Conservation (phyloP, 75 land plant genomes). For the Pinus tabuliformis region DNA sequence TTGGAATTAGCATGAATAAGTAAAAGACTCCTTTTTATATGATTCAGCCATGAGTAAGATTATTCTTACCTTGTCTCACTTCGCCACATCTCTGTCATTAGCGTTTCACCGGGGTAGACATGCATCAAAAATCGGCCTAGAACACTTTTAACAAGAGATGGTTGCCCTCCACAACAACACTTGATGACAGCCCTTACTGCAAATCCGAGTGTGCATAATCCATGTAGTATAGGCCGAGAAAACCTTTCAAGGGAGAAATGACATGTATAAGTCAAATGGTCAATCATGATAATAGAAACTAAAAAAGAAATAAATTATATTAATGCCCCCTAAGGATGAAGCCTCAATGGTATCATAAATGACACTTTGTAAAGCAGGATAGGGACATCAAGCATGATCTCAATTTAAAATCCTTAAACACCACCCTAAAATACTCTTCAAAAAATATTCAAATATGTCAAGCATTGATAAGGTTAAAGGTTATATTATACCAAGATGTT, state of each 20-base stretch:
- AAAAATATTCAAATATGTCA: too few relatives aligned
- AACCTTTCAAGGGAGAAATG: constrained; percentile 35
- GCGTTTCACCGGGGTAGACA: constrained; percentile 94
- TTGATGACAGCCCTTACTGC: constrained; percentile 79
- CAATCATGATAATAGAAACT: too few relatives aligned
- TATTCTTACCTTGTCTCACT: constrained; percentile 41
- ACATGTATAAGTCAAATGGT: too few relatives aligned
- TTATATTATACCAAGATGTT: too few relatives aligned
- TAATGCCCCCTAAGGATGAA: too few relatives aligned
- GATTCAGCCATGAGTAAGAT: neutral
- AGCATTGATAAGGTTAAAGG: too few relatives aligned
- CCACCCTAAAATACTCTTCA: too few relatives aligned
- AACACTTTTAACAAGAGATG: constrained; percentile 49
- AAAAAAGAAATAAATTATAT: too few relatives aligned
- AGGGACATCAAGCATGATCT: too few relatives aligned
- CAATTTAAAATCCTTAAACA: too few relatives aligned
- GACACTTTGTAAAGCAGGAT: too few relatives aligned
- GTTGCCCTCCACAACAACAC: constrained; percentile 65
- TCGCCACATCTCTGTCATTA: constrained; percentile 90
- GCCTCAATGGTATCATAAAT: too few relatives aligned
- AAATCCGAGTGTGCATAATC: constrained; percentile 90
- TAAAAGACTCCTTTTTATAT: neutral
- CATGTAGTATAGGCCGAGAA: constrained; percentile 87
- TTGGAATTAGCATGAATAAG: neutral
- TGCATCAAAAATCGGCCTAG: constrained; percentile 78